Percentiles rank a stretch among this genome's conserved stretches.
These are phyloP conservation scores for Rhynchosporium graminicola DNA, from an alignment of 2,329 filamentous ascomycete species.

Conservation along the genomic window DNA sequence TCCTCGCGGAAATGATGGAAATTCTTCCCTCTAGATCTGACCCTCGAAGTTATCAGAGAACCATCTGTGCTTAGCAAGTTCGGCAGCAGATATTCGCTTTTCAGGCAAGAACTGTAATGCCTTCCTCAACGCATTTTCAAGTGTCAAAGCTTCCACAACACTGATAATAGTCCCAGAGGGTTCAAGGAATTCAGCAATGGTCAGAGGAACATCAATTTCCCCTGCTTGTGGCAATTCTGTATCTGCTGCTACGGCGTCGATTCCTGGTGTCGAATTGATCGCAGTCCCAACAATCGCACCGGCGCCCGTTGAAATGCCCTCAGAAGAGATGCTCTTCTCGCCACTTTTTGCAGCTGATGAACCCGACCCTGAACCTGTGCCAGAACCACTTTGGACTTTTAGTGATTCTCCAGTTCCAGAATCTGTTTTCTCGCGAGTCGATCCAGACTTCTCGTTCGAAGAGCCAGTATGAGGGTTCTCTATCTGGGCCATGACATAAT, in stretches of 20 bases:
- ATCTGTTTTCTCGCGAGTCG: background rate
- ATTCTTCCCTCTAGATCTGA: background rate
- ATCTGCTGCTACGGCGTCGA: background rate
- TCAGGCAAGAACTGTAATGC: constrained; percentile 26
- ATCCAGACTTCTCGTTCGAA: constrained; percentile 11
- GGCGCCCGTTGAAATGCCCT: constrained; percentile 23
- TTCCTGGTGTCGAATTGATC: background rate
- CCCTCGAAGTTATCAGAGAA: constrained; percentile 17
- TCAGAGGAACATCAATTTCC: background rate
- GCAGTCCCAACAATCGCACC: background rate
- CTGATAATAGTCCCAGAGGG: constrained; percentile 21
- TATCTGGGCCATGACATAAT: constrained; percentile 18
- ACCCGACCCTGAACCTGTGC: background rate
- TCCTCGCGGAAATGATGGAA: background rate
- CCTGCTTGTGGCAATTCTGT: background rate
- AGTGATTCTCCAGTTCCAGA: constrained; percentile 3
- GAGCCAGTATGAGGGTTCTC: constrained; percentile 15
- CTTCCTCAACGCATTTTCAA: constrained; percentile 25
- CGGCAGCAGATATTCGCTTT: constrained; percentile 16
- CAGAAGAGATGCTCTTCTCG: constrained; percentile 27
- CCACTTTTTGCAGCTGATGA: constrained; percentile 21
- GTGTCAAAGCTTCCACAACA: constrained; percentile 16
- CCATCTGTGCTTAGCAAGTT: constrained; percentile 25
- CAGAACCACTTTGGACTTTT: constrained; percentile 5
- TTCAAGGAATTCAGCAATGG: constrained; percentile 24